Percentiles rank a stretch among this genome's conserved stretches.
phyloP scores from a whole-genome alignment of 2,329 filamentous ascomycete species.

The Stagonosporopsis rhizophila region DNA sequence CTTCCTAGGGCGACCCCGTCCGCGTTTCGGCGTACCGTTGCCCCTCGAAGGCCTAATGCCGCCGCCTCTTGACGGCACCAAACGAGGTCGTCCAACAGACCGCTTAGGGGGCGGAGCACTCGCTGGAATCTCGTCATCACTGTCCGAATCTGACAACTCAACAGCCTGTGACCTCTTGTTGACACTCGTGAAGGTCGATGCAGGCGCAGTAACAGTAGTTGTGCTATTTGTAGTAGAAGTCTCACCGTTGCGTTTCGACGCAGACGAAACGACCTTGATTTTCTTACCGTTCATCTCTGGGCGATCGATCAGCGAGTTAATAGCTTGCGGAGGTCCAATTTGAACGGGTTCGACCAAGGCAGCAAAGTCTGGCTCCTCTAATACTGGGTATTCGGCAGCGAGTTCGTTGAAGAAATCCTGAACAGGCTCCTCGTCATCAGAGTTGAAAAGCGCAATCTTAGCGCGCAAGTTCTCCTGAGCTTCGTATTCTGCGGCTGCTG shows the following conservation, averaged over 20 bases:
- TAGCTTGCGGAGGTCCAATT: constrained; percentile 26
- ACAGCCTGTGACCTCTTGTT: constrained; percentile 26
- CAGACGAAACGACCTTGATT: constrained; percentile 43
- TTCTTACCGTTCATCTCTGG: constrained; percentile 44
- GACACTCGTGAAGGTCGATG: constrained; percentile 28
- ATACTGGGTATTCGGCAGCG: constrained; percentile 26
- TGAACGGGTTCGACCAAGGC: constrained; percentile 6
- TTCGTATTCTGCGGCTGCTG: constrained; percentile 36
- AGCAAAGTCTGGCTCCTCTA: constrained; percentile 7
- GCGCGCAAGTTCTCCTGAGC: constrained; percentile 45
- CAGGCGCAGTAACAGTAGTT: constrained; percentile 20
- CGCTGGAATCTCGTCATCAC: constrained; percentile 45
- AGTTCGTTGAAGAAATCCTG: constrained; percentile 39
- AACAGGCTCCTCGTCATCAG: constrained; percentile 35
- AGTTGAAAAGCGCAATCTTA: constrained; percentile 44
- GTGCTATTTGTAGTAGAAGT: constrained; percentile 21
- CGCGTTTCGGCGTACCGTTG: constrained; percentile 27
- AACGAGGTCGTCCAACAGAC: constrained; percentile 26
- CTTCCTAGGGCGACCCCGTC: constrained; percentile 38
- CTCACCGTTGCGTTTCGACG: constrained; percentile 28
- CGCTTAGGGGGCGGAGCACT: constrained; percentile 33
- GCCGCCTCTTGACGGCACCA: constrained; percentile 19
- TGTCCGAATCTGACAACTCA: constrained; percentile 38
- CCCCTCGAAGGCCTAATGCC: constrained; percentile 35
- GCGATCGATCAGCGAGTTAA: constrained; percentile 39